phyloP scores from a whole-genome alignment of 108 stramenopile species.

The Nitzschia sp. region DNA sequence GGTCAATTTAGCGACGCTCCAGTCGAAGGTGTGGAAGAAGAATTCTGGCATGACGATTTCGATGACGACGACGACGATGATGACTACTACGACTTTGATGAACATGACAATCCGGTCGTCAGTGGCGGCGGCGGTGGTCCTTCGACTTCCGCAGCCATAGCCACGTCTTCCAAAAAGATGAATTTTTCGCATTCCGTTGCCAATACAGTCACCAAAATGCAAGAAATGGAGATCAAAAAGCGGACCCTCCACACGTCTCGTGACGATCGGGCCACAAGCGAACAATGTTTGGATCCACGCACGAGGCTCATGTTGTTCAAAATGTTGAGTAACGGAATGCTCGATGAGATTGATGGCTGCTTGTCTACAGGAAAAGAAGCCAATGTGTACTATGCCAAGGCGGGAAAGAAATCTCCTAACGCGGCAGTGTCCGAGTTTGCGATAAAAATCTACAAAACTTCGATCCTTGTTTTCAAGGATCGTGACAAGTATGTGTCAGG shows the following conservation, averaged over 20 bases:
- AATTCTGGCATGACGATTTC: constrained; percentile 1
- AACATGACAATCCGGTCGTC: constrained; percentile 18
- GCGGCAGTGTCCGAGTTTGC: constrained; percentile 81
- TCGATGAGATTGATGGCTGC: constrained; percentile 95
- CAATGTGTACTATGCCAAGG: constrained; percentile 97
- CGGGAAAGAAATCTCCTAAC: constrained; percentile 37
- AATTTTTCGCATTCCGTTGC: constrained; percentile 88
- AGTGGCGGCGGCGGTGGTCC: constrained; percentile 16
- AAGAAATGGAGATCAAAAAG: constrained; percentile 84
- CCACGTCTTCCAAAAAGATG: constrained; percentile 40
- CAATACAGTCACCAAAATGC: constrained; percentile 89
- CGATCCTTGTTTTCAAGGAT: constrained; percentile 98
- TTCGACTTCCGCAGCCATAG: background rate
- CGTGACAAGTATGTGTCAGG: constrained; percentile 98
- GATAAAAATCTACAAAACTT: constrained; percentile 99
- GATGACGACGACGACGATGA: constrained; percentile 37
- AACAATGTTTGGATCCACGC: constrained; percentile 96
- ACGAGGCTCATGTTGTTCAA: constrained; percentile 97
- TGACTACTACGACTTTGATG: constrained; percentile 31
- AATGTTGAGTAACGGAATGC: constrained; percentile 88
- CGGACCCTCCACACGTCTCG: constrained; percentile 86
- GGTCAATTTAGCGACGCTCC: constrained; percentile 16
- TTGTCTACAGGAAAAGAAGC: constrained; percentile 99
- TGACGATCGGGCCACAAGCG: constrained; percentile 95
- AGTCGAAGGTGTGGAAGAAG: background rate